phyloP scores from a whole-genome alignment of 2,329 filamentous ascomycete species.

The Sordariomycetes sp. region DNA sequence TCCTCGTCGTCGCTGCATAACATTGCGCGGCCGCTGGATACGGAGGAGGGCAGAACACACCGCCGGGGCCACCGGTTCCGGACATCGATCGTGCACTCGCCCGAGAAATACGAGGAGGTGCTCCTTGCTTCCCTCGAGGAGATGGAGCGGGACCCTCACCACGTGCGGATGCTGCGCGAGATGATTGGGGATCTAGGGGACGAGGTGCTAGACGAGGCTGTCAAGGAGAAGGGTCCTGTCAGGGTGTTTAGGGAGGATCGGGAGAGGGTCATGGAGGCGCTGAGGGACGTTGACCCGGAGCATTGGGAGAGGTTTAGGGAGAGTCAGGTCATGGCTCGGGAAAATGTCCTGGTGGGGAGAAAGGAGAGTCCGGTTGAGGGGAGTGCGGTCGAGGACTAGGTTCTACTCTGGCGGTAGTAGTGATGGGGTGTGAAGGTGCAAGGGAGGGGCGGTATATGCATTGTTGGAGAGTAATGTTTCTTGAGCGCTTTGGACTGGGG shows the following conservation, averaged over 20 bases:
- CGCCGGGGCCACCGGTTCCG: conserved; percentile 45
- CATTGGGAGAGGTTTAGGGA: conserved; percentile 52
- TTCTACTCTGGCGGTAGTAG: too few species aligned
- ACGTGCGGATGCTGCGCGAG: conserved; percentile 39
- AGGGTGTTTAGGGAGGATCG: conserved; percentile 46
- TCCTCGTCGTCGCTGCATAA: conserved; percentile 38
- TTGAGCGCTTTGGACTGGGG: too few species aligned
- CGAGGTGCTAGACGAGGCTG: conserved; percentile 37
- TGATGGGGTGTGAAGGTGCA: too few species aligned
- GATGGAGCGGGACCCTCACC: conserved; percentile 34
- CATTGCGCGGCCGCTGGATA: conserved; percentile 35
- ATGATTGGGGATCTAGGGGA: conserved; percentile 52
- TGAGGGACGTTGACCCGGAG: conserved; percentile 50
- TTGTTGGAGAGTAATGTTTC: too few species aligned
- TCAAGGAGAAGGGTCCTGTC: conserved; percentile 44
- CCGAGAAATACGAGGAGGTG: conserved; percentile 31
- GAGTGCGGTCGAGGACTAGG: too few species aligned
- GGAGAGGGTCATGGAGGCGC: conserved; percentile 30
- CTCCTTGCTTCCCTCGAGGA: conserved; percentile 33
- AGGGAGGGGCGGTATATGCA: too few species aligned
- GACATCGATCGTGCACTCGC: conserved; percentile 31
- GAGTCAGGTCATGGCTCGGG: conserved; percentile 24
- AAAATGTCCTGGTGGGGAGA: conserved; percentile 1
- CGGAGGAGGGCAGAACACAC: conserved; percentile 43
- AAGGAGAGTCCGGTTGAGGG: neutral